Conservation (phyloP, 2,329 filamentous ascomycete species). For the Dactylonectria estremocensis region DNA sequence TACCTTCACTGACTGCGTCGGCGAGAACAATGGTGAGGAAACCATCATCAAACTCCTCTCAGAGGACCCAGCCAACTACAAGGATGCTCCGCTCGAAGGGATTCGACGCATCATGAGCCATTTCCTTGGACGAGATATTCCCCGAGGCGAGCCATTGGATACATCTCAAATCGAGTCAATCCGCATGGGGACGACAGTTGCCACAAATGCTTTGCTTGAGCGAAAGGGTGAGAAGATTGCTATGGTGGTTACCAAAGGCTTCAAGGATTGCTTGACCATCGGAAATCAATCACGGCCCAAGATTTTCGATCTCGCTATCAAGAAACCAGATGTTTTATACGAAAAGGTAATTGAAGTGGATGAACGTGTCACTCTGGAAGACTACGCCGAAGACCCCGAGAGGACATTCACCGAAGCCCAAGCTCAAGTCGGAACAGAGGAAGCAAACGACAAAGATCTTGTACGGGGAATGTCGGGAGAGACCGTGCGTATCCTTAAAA, state of each 20-base stretch:
- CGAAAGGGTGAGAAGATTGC: conserved; percentile 92
- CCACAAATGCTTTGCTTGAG: conserved; percentile 92
- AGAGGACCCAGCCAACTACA: conserved; percentile 91
- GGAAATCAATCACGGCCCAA: conserved; percentile 91
- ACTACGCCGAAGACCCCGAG: conserved; percentile 90
- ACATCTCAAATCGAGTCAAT: conserved; percentile 90
- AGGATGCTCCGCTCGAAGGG: conserved; percentile 91
- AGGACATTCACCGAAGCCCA: conserved; percentile 70
- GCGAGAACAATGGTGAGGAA: conserved; percentile 84
- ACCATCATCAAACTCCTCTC: conserved; percentile 91
- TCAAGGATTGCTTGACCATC: conserved; percentile 89
- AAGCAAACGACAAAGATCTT: conserved; percentile 69
- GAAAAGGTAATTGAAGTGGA: conserved; percentile 89
- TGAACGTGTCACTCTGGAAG: conserved; percentile 91
- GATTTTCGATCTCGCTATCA: conserved; percentile 92
- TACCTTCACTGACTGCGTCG: conserved; percentile 94
- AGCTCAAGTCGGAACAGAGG: conserved; percentile 64
- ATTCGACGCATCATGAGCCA: conserved; percentile 88
- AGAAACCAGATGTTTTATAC: conserved; percentile 90
- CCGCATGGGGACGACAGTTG: conserved; percentile 95
- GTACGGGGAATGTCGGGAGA: conserved; percentile 79
- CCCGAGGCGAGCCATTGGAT: conserved; percentile 84
- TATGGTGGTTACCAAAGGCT: conserved; percentile 88
- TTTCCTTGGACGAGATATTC: conserved; percentile 82
- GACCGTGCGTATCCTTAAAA: conserved; percentile 76